Base-by-base conservation (phyloP, 495 filamentous ascomycete species). In the Clavariopsis aquatica region DNA sequence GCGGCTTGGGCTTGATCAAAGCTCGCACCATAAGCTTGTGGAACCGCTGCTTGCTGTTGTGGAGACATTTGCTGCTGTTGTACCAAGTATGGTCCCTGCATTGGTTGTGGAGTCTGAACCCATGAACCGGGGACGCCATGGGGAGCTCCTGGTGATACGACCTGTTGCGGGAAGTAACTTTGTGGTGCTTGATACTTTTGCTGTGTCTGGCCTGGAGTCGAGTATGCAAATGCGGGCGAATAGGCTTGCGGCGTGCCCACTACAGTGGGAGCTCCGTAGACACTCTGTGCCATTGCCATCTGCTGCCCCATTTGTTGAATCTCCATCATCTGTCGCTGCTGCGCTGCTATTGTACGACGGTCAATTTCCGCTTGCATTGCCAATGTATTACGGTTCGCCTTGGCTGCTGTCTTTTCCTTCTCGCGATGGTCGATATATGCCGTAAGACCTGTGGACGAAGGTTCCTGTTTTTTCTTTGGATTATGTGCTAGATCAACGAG, bases 401-500 rank as follows among this genome's bases (percentile, higher is more conserved):
- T 71, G 1, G 69, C 69, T 13, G 51, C 54, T 3, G 49, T 55
- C 43, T 65, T 71, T 31, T 71, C 64, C 15, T 68, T 46, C 52
- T 71, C 64, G 8, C 69, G 60, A 23, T 71, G 59, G 13, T 65
- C 65, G 22, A 71, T 62, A 45, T 64, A 64, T 15, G 66, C 69
- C 1, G 64, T 41, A 13, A 71, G 31, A 27, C 69, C 69, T 23
- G 47, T 60, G 5, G 69, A 49, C 13, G 54, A 28, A 26, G 69
- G 54, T 19, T 56, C 45, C 34, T 68, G 49, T 3, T 28, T 28
- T 13, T 71, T 46, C 23, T 71, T 71, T 24, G 47, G 8, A 27
- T 65, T 62, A 15, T 62, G 31, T 0, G 28, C 24, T 5, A 71
- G 51, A 43, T 71, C 64, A 45, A 71, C 29, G 15, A 98, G 81